phyloP scores from a whole-genome alignment of 2,329 filamentous ascomycete species.

The Neofusicoccum laricinum region DNA sequence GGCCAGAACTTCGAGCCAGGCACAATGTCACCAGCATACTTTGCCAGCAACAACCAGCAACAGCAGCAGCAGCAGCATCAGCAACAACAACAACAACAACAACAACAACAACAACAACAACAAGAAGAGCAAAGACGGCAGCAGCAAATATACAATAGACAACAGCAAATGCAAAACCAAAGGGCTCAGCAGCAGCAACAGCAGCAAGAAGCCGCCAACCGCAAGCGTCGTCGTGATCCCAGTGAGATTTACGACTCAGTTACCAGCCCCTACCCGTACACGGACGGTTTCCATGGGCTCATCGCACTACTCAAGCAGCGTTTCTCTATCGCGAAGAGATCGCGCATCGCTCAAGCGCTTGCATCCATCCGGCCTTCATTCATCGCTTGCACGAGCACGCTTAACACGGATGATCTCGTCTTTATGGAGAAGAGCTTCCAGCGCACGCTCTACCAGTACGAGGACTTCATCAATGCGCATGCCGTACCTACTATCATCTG shows the following conservation, averaged over 20 bases:
- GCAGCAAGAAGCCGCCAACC: constrained; percentile 18
- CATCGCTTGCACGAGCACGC: constrained; percentile 84
- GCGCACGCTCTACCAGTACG: constrained; percentile 85
- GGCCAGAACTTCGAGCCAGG: constrained; percentile 24
- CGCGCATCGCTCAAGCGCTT: constrained; percentile 82
- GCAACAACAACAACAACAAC: constrained; percentile 18
- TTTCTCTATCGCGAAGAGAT: constrained; percentile 71
- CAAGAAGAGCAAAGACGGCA: constrained; percentile 20
- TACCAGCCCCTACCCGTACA: constrained; percentile 88
- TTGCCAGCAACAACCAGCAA: constrained; percentile 32
- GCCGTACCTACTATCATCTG: constrained; percentile 91
- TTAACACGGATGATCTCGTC: constrained; percentile 83
- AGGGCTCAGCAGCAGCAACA: constrained; percentile 19
- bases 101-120: constrained; percentile 25
- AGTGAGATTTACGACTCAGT: constrained; percentile 86
- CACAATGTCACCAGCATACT: constrained; percentile 34
- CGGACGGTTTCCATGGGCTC: constrained; percentile 83
- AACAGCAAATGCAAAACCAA: constrained; percentile 28
- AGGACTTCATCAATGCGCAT: constrained; percentile 83
- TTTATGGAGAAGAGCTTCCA: constrained; percentile 99
- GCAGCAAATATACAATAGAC: constrained; percentile 22
- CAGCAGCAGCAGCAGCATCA: constrained; percentile 27
- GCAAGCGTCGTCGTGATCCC: constrained; percentile 64
- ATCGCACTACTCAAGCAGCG: constrained; percentile 76
- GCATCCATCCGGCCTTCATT: constrained; percentile 90